These are phyloP conservation scores for Dryas octopetala DNA, from an alignment of 306 rosid genomes.

Conservation along the genomic window DNA sequence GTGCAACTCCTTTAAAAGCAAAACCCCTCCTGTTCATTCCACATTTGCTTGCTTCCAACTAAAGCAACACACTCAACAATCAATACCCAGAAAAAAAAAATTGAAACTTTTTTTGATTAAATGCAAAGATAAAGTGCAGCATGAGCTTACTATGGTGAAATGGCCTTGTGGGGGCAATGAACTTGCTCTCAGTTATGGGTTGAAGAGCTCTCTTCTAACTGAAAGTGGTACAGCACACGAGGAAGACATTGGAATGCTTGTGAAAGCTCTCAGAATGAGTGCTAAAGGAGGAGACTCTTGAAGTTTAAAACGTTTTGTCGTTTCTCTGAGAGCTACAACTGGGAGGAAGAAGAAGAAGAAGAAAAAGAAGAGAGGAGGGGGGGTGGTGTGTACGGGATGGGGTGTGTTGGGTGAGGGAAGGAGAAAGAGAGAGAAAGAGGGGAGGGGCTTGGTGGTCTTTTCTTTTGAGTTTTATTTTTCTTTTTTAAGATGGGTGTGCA, in stretches of 20 bases:
- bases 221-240: conserved; percentile 42
- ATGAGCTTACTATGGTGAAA: conserved; percentile 43
- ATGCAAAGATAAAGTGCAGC: neutral
- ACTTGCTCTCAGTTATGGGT: conserved; percentile 23
- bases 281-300: too few species aligned
- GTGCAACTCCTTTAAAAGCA: conserved; percentile 59
- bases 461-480: too few species aligned
- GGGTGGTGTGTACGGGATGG: too few species aligned
- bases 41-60: conserved; percentile 72
- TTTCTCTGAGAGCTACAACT: too few species aligned
- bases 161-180: conserved; percentile 40
- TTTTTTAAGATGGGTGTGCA: too few species aligned
- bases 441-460: too few species aligned
- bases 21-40: conserved; percentile 63
- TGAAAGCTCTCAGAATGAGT: too few species aligned
- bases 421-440: neutral
- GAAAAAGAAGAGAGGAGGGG: too few species aligned
- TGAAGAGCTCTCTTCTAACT: conserved; percentile 43
- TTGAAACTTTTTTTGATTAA: neutral
- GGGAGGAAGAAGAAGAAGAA: too few species aligned
- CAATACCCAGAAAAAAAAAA: conserved; percentile 16
- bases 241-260: conserved; percentile 25
- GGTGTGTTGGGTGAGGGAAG: too few species aligned
- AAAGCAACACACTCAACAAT: conserved; percentile 2
- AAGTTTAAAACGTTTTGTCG: too few species aligned